phyloP scores from a whole-genome alignment of 2,329 filamentous ascomycete genomes.

The Neonectria magnoliae region DNA sequence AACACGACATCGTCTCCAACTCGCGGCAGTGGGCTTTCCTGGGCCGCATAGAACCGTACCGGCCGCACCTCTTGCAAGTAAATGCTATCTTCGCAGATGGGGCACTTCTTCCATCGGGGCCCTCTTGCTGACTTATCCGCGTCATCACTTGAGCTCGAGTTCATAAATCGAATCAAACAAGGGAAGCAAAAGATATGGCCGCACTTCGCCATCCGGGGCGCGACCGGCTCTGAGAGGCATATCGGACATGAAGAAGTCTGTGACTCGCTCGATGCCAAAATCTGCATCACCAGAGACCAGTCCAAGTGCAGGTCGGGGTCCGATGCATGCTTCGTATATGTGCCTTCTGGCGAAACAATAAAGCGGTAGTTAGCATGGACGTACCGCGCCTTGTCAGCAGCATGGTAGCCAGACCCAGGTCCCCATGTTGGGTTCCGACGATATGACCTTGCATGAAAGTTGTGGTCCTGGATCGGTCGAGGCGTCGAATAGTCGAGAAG shows the following conservation, averaged over 20 bases:
- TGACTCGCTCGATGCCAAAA: slow-evolving; percentile 89
- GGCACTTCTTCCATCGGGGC: slow-evolving; percentile 91
- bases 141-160: slow-evolving; percentile 79
- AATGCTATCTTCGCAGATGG: slow-evolving; percentile 94
- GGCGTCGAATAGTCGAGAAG: slow-evolving; percentile 91
- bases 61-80: slow-evolving; percentile 90
- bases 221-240: slow-evolving; percentile 90
- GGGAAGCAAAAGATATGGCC: slow-evolving; percentile 97
- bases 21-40: slow-evolving; percentile 82
- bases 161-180: slow-evolving; percentile 95
- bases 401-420: slow-evolving; percentile 87
- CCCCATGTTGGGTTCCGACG: slow-evolving; percentile 84
- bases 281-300: slow-evolving; percentile 90
- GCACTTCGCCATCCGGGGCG: slow-evolving; percentile 95
- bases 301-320: slow-evolving; percentile 91
- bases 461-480: slow-evolving; percentile 71
- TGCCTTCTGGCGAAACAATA: slow-evolving; percentile 83
- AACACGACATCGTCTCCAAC: slow-evolving; percentile 92
- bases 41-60: slow-evolving; percentile 89
- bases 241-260: slow-evolving; percentile 93
- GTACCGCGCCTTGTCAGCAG: slow-evolving; percentile 88
- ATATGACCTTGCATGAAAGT: slow-evolving; percentile 64
- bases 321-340: slow-evolving; percentile 81
- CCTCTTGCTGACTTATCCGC: slow-evolving; percentile 74
- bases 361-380: slow-evolving; percentile 98